Evolutionary conservation across 176 grass and related monocot species (phyloP), one percentile per base, ranked within the genome.

Genomic region (Oryza glaberrima): DNA sequence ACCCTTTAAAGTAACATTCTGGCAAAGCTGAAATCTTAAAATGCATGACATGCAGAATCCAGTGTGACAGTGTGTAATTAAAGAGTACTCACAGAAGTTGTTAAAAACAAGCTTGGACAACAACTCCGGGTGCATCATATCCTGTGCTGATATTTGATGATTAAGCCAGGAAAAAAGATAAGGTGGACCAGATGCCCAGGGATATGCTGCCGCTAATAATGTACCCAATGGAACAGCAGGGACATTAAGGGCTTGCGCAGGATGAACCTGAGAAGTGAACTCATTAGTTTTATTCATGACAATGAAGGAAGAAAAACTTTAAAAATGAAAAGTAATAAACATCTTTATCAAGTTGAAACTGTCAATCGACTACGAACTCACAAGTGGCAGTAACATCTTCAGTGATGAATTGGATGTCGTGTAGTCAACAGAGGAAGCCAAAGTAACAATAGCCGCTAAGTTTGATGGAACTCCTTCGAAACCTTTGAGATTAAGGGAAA

Each of bases 141-240:
- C 82, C 72, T 93, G 94, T 40, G 89, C 88, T 81, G 91, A 90
- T 81, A 93, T 96, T 90, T 93, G 94, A 70, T 41, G 41, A 88
- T 93, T 96, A 80, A 96, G 91, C 94, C 94, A 96, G 22, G 94
- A 87, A 90, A 96, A 83, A 56, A 93, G 49, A 76, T 93, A 90
- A 3, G 89, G 89, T 36, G 94, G 84, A 56, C 79, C 74, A 81
- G 91, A 90, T 70, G 94, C 81, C 81, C 90, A 93, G 3, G 94
- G 89, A 88, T 91, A 90, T 72, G 87, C 94, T 64, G 87, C 94
- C 77, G 88, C 86, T 73, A 96, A 70, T 84, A 96, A 81, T 81
- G 84, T 74, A 76, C 94, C 94, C 74, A 96, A 61, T 48, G 94
- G 91, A 9, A 93, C 84, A 87, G 73, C 89, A 73, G 94, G 89